A percentile compares a stretch with the other conserved stretches of the same genome.
Conservation (phyloP, 306 rosid species). For the Abrus precatorius region DNA sequence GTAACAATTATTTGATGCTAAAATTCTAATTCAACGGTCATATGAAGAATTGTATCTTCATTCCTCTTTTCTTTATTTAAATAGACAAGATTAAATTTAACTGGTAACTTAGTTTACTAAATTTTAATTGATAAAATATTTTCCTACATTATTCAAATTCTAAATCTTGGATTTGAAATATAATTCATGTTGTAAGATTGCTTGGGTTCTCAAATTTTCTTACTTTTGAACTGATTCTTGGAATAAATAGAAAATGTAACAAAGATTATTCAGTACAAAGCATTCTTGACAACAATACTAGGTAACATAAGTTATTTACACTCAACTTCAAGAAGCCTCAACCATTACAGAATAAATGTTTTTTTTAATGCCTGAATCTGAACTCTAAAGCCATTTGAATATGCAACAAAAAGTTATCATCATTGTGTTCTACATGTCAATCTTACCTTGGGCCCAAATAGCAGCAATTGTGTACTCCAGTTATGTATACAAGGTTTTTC, state of each 20-base stretch:
- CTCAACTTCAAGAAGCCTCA: constrained; percentile 2
- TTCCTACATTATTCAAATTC: not conserved
- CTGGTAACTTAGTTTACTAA: not conserved
- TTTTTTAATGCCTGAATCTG: not conserved
- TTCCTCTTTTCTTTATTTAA: constrained; percentile 12
- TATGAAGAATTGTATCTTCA: not conserved
- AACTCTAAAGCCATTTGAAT: constrained; percentile 9
- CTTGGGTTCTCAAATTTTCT: constrained; percentile 33
- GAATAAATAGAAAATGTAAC: not conserved
- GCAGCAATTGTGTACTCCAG: constrained; percentile 22
- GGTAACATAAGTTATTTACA: not conserved
- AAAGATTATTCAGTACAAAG: not conserved
- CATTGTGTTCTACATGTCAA: not conserved
- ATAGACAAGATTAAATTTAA: not conserved
- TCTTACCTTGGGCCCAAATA: not conserved
- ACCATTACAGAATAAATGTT: not conserved
- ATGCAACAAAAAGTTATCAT: constrained; percentile 6
- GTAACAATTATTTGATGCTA: not conserved
- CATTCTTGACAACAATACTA: not conserved
- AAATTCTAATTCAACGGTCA: not conserved
- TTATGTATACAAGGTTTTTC: not conserved
- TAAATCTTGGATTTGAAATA: constrained; percentile 2
- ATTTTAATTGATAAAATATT: not conserved
- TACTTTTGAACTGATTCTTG: not conserved
- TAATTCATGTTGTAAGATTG: constrained; percentile 23